Evolutionary conservation across 2,329 filamentous ascomycete species (phyloP), one percentile per base, ranked within the genome.

Genomic region (Fusarium pilosicola): DNA sequence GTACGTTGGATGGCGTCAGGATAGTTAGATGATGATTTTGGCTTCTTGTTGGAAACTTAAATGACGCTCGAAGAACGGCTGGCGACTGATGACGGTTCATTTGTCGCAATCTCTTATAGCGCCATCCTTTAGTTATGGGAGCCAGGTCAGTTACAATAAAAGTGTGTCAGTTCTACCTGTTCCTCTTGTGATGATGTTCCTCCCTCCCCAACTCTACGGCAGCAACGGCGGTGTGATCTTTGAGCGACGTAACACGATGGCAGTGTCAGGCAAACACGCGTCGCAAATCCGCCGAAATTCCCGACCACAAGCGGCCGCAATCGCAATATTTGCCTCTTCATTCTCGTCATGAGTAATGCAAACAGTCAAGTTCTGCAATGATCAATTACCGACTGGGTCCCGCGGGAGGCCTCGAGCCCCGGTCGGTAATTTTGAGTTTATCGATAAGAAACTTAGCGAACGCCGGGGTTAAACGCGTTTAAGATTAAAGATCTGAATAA

Each of bases 401-500:
- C 28, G 12, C 36, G 15, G 58, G 38, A 41, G 58, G 58, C 48
- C 58, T 61, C 58, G 36, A 11, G 18, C 28, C 28, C n/a, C 15
- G 15, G 42, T 17, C 28, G 8, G 41, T 13, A 30, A 26, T 34
- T 38, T 26, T 42, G 12, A 44, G 58, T 30, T 41, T 61, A 36
- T 51, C n/a, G 18, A 48, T 22, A 30, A 22, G 4, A 65, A 15
- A 59, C 52, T 13, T 32, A 13, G 20, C n/a, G 20, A 28, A 64
- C 20, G n/a, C 32, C 42, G 64, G 64, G 65, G 56, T 68, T 36
- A 44, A 51, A n/a, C 45, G 26, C 32, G 13, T 44, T 44, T 55
- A 32, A 62, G 22, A 63, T 68, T 68, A 55, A 48, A 14, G 18
- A 32, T 62, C 20, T n/a, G n/a, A 68, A 61, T 49, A 60, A 63